Evolutionary conservation across 352 stramenopile species (phyloP).

Genomic region (Globisporangium splendens): DNA sequence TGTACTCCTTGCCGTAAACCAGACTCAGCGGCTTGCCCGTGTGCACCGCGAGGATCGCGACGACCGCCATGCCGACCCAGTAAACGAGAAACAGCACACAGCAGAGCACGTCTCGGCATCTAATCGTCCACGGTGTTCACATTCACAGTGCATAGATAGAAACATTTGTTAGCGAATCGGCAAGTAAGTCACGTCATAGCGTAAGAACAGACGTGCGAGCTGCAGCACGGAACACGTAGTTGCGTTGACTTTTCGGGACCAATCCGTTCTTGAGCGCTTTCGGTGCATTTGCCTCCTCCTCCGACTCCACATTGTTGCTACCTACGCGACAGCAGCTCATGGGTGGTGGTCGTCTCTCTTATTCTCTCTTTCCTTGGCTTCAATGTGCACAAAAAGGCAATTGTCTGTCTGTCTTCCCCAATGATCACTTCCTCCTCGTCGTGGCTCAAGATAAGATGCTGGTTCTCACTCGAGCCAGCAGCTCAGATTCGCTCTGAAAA

Average conservation of each 20-base stretch:
- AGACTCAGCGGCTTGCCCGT: conserved; percentile 71
- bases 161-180: no score
- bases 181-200: neutral
- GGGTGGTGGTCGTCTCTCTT: conserved; percentile 3
- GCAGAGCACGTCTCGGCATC: conserved; percentile 78
- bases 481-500: neutral
- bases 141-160: no score
- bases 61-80: conserved; percentile 75
- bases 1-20: conserved; percentile 82
- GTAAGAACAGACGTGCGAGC: no score
- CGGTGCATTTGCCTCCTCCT: neutral
- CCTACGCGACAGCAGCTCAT: conserved; percentile 21
- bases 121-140: conserved; percentile 8
- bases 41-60: conserved; percentile 61
- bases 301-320: conserved; percentile 9
- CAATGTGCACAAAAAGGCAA: neutral
- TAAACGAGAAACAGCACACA: conserved; percentile 83
- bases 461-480: neutral
- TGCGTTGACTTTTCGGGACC: conserved; percentile 21
- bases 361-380: neutral
- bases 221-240: conserved; percentile 13
- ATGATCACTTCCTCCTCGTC: no score
- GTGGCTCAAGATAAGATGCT: neutral
- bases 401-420: neutral
- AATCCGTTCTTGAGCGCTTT: conserved; percentile 19